Percentiles rank a stretch among this genome's conserved stretches.
These are phyloP conservation scores for Boletus pseudopeckii DNA, from an alignment of 768 basidiomycete genomes.

Conservation along the genomic window DNA sequence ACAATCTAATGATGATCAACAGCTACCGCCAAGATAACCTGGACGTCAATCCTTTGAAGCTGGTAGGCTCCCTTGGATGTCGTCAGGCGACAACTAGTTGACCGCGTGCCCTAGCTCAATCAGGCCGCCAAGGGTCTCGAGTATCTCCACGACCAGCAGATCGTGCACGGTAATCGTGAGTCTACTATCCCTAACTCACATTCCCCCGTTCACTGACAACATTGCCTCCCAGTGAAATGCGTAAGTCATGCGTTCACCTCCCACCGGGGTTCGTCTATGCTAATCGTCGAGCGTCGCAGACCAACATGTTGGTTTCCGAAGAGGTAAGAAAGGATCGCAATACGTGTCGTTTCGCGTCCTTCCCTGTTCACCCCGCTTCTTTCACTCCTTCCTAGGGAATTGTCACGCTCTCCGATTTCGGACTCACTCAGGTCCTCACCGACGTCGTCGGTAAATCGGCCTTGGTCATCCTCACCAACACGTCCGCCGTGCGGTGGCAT, in stretches of 20 bases:
- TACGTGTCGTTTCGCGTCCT: not conserved
- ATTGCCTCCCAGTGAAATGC: constrained; percentile 48
- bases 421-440: constrained; percentile 58
- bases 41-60: constrained; percentile 37
- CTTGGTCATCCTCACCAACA: constrained; percentile 44
- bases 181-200: not conserved
- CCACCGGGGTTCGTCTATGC: not conserved
- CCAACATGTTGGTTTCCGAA: constrained; percentile 56
- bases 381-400: constrained; percentile 36
- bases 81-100: not conserved
- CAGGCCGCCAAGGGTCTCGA: constrained; percentile 56
- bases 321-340: constrained; percentile 31
- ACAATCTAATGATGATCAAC: not conserved
- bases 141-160: constrained; percentile 49
- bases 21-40: constrained; percentile 42
- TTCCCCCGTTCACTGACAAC: not conserved
- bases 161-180: constrained; percentile 63
- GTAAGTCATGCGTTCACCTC: constrained; percentile 35
- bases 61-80: constrained; percentile 33
- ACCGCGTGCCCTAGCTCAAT: constrained; percentile 34
- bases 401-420: constrained; percentile 61
- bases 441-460: constrained; percentile 51
- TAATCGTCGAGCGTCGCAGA: constrained; percentile 31
- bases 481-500: constrained; percentile 53
- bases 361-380: not conserved